Evolutionary conservation across 1,284 basidiomycete species (phyloP), one percentile per base, ranked within the genome.

Genomic region (Ustilago esculenta): DNA sequence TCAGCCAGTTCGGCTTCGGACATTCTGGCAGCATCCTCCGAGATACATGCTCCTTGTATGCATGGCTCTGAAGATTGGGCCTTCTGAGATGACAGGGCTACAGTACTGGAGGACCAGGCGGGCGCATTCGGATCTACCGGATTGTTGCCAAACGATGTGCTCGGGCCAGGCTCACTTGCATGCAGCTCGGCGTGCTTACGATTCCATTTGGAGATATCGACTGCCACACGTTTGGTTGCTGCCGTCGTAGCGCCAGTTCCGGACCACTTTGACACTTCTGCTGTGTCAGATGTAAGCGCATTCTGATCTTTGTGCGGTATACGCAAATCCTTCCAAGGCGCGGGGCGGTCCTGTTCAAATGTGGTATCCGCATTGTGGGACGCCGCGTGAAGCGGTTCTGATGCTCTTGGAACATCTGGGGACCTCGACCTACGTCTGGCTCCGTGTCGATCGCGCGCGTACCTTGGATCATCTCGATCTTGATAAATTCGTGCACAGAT

Each of bases 171-270:
- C 18, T 43, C 43, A 23, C 9, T 39, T 15, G 48, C 43, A n/a
- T 65, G 67, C 36, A 71, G 25, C 27, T 71, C 61, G 30, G 47
- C 51, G n/a, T 63, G 68, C 40, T 61, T 71, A 30, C 45, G 57
- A 42, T 66, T 71, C 68, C 68, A 71, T 24, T 49, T 53, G 0
- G 63, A 53, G 20, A 71, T 71, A 43, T 71, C 48, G 5, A 33
- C 46, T 14, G 58, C 68, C 20, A 61, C 35, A 11, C 64, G 54
- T 29, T 63, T 63, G 37, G 3, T 69, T 1, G 55, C 24, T 10
- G 66, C 66, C 27, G 51, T 59, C 2, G 43, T 32, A 5, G 37
- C 20, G 2, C n/a, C n/a, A n/a, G n/a, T n/a, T n/a, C n/a, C n/a
- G n/a, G n/a, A n/a, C n/a, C n/a, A n/a, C n/a, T n/a, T n/a, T n/a